phyloP scores from a whole-genome alignment of 768 basidiomycete genomes.

The Amanita rubescens region DNA sequence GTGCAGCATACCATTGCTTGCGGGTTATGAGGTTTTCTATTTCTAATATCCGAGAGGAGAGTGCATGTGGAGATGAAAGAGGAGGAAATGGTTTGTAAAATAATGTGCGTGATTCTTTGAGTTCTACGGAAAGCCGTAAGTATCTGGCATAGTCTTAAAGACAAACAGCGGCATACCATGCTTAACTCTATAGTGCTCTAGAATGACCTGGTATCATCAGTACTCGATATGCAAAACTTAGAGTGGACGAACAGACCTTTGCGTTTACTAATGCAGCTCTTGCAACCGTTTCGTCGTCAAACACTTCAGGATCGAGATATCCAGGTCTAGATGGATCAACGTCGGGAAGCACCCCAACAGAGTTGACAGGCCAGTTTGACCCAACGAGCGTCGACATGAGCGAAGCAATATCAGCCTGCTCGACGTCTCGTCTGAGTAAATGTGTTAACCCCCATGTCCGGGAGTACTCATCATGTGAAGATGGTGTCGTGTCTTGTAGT shows the following conservation, averaged over 20 bases:
- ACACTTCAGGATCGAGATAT: slow-evolving; percentile 36
- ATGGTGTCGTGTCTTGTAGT: slow-evolving; percentile 42
- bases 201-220: slow-evolving; percentile 37
- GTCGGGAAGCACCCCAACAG: slow-evolving; percentile 76
- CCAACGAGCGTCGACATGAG: slow-evolving; percentile 74
- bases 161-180: slow-evolving; percentile 43
- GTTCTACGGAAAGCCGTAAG: slow-evolving; percentile 32
- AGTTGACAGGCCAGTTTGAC: slow-evolving; percentile 71
- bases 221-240: not conserved
- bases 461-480: slow-evolving; percentile 70
- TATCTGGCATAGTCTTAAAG: not conserved
- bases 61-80: not conserved
- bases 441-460: slow-evolving; percentile 51
- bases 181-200: slow-evolving; percentile 74
- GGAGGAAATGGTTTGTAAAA: slow-evolving; percentile 56
- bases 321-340: slow-evolving; percentile 54
- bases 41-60: slow-evolving; percentile 21
- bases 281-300: slow-evolving; percentile 46
- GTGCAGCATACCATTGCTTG: slow-evolving; percentile 41
- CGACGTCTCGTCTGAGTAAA: slow-evolving; percentile 63
- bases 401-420: slow-evolving; percentile 76
- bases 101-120: slow-evolving; percentile 50
- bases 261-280: slow-evolving; percentile 57
- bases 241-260: slow-evolving; percentile 29
- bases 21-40: slow-evolving; percentile 41